These are phyloP conservation scores for Solanum clarkiae DNA, from an alignment of 257 asterid genomes.

Conservation along the genomic window DNA sequence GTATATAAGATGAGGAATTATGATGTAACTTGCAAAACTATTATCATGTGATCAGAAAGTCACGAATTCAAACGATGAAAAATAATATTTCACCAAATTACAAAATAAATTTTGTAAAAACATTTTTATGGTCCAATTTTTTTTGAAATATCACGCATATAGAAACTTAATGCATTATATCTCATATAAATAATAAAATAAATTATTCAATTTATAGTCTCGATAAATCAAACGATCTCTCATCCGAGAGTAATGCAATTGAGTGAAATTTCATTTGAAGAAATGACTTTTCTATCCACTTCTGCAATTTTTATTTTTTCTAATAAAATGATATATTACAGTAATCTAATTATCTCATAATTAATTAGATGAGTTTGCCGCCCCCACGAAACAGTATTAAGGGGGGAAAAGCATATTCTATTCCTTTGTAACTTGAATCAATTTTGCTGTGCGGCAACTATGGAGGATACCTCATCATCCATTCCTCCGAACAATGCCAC, in stretches of 20 bases:
- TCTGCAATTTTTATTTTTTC: neutral
- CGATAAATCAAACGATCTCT: neutral
- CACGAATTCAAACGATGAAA: accelerated
- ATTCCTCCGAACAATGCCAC: neutral
- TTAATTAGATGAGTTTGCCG: neutral
- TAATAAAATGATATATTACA: neutral
- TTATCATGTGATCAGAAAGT: accelerated
- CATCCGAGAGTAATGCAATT: neutral
- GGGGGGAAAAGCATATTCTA: neutral
- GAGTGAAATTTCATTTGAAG: neutral
- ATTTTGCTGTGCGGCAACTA: neutral
- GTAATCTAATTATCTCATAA: neutral
- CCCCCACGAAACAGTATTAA: neutral
- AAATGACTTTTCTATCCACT: neutral
- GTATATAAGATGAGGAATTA: neutral
- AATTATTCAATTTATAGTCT: neutral
- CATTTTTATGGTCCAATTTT: neutral
- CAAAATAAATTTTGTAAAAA: neutral
- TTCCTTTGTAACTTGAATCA: neutral
- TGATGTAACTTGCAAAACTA: neutral
- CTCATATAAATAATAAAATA: neutral
- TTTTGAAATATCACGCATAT: accelerated
- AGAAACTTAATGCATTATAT: neutral
- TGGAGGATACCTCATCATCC: neutral
- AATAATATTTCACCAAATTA: neutral